Evolutionary conservation across 176 grass and related monocot species (phyloP).

Genomic region (Paspalum vaginatum): DNA sequence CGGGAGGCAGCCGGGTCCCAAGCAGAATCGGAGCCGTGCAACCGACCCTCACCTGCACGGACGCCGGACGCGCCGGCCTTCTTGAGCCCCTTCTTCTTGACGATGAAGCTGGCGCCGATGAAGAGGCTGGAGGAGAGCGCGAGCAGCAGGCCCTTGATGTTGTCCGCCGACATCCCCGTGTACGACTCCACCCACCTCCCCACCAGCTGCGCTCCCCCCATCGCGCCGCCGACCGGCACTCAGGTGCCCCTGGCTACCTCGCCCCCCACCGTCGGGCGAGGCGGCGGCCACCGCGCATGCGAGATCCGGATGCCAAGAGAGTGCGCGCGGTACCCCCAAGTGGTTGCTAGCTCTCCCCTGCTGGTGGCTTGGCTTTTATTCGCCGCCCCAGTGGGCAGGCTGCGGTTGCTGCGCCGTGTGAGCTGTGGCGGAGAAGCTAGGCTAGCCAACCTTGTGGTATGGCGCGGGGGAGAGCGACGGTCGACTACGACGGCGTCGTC

Average conservation of each 20-base stretch:
- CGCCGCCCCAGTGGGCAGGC: background rate
- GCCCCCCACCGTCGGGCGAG: background rate
- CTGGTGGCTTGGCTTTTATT: constrained; percentile 17
- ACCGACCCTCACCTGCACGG: constrained; percentile 60
- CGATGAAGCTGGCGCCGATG: constrained; percentile 98
- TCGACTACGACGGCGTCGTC: constrained; percentile 32
- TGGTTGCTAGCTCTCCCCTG: background rate
- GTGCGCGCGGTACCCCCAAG: background rate
- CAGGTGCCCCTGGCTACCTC: background rate
- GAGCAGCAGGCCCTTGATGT: constrained; percentile 93
- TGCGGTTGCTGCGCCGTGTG: background rate
- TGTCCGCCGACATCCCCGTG: constrained; percentile 95
- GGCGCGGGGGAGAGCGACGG: constrained; percentile 10
- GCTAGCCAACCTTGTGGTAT: background rate
- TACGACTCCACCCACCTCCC: constrained; percentile 85
- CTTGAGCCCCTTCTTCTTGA: constrained; percentile 99
- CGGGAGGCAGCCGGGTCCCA: background rate
- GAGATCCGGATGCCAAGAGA: constrained; percentile 36
- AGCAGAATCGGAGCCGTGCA: background rate
- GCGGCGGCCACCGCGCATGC: constrained; percentile 45
- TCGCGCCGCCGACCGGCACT: background rate
- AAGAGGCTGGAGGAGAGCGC: constrained; percentile 96
- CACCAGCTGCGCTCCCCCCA: constrained; percentile 43
- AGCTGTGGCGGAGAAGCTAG: constrained; percentile 25
- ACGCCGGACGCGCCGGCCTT: constrained; percentile 91